These are phyloP conservation scores for Catharanthus roseus DNA, from an alignment of 257 asterid species.

Conservation along the genomic window DNA sequence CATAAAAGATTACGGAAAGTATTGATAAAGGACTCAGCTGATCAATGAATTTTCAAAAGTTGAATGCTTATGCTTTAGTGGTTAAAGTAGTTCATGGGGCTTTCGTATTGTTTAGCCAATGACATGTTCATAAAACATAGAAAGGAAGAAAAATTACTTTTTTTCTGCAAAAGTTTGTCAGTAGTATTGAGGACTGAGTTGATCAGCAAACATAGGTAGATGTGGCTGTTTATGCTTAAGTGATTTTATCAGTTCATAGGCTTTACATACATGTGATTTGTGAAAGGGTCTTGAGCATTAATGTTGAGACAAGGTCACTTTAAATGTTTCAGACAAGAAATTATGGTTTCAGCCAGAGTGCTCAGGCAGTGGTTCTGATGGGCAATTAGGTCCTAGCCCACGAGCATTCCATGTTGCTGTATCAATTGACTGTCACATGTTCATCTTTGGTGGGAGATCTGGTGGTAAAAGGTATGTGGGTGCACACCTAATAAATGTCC, in stretches of 20 bases:
- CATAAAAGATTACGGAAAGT: background rate
- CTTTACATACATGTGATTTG: background rate
- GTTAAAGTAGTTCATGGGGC: background rate
- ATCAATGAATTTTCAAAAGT: background rate
- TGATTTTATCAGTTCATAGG: background rate
- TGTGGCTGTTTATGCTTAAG: background rate
- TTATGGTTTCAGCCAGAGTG: slow-evolving; percentile 92
- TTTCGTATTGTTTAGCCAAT: background rate
- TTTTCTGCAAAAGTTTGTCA: background rate
- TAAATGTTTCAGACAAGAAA: slow-evolving; percentile 60
- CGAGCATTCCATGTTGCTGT: slow-evolving; percentile 92
- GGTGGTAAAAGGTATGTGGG: slow-evolving; percentile 69
- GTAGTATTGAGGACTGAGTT: background rate
- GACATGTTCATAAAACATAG: background rate
- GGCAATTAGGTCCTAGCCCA: slow-evolving; percentile 71
- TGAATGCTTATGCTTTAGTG: background rate
- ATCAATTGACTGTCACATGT: slow-evolving; percentile 88
- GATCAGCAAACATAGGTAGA: background rate
- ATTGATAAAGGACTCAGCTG: background rate
- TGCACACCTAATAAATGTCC: slow-evolving; percentile 2
- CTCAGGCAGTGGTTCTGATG: slow-evolving; percentile 77
- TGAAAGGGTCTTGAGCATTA: background rate
- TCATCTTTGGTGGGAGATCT: slow-evolving; percentile 92
- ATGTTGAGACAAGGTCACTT: slow-evolving; percentile 8
- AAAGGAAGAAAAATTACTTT: background rate